phyloP scores from a whole-genome alignment of 371 early-diverging fungal species.

The Gilbertella persicaria region DNA sequence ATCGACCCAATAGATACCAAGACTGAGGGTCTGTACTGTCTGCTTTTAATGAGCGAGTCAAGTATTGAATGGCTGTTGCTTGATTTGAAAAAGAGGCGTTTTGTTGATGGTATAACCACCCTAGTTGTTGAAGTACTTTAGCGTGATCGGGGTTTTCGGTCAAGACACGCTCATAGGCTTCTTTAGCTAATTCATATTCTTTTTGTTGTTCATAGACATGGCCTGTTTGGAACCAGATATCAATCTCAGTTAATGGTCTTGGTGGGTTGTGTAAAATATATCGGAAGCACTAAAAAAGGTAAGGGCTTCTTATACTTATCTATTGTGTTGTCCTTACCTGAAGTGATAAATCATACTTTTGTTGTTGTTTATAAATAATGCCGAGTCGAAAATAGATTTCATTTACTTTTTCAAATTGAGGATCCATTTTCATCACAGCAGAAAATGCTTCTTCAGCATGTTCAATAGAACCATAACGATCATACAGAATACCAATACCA shows the following conservation, averaged over 20 bases:
- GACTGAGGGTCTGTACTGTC: slow-evolving; percentile 93
- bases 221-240: slow-evolving; percentile 98
- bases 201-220: slow-evolving; percentile 95
- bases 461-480: slow-evolving; percentile 94
- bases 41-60: slow-evolving; percentile 83
- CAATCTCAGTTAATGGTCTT: slow-evolving; percentile 90
- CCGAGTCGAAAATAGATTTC: slow-evolving; percentile 97
- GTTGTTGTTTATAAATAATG: slow-evolving; percentile 96
- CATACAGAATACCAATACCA: slow-evolving; percentile 97
- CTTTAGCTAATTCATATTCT: slow-evolving; percentile 85
- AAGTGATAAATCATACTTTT: slow-evolving; percentile 83
- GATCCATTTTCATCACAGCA: slow-evolving; percentile 86
- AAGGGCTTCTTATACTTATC: not conserved
- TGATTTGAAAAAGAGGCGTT: slow-evolving; percentile 80
- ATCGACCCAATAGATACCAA: slow-evolving; percentile 94
- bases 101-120: slow-evolving; percentile 93
- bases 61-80: slow-evolving; percentile 80
- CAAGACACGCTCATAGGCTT: slow-evolving; percentile 92
- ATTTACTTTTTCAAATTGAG: slow-evolving; percentile 92
- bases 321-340: slow-evolving; percentile 51
- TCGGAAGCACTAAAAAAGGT: slow-evolving; percentile 75
- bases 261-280: slow-evolving; percentile 92
- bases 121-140: slow-evolving; percentile 95
- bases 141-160: slow-evolving; percentile 90
- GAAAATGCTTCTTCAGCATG: slow-evolving; percentile 97